Evolutionary conservation across 345 rosid genomes (phyloP), one percentile per base, ranked within the genome.

Genomic region (Turnera subulata): DNA sequence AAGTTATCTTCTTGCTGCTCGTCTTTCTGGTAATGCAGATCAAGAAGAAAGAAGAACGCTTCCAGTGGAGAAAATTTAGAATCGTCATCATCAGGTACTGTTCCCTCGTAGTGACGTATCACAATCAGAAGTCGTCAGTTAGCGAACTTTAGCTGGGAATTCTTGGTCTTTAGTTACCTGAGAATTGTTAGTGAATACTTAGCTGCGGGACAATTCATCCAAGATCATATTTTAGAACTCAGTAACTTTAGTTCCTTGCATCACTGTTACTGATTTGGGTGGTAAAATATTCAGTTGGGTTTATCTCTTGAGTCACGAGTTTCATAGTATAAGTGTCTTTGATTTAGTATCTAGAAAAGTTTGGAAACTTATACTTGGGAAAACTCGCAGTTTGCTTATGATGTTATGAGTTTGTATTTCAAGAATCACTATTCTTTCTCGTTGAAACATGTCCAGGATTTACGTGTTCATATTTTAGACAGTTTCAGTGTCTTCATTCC

Each of bases 31-130:
- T 61, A 59, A 48, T 72, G 79, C 80, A 90, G 97, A 75, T 89
- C 92, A 48, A 82, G 97, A 80, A 82, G 96, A 63, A 94, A 88
- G 79, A 90, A 90, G 71, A 84, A 77, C 73, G 77, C 85, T 23
- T 67, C 87, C 32, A 79, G 73, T 56, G 97, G 90, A 71, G 97
- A 90, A 59, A 84, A 77, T 74, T 65, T 78, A 40, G 97, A 85
- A 64, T 81, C 96, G 61, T 68, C 83, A 38, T 70, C 89, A 54
- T 73, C 76, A 66, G 96, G 97, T 85, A 72, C 39, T 45, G 18
- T 61, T 55, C 10, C 9, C 2, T 23, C 18, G 20, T 62, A 10
- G 11, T 0, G 24, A 22, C 16, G 44, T 15, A 21, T 19, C 20
- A 8, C 8, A 3, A 8, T 29, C 8, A 8, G 35, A 29, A 29